Evolutionary conservation across 2,329 filamentous ascomycete genomes (phyloP), one percentile per base, ranked within the genome.

Genomic region (Pseudofabraea citricarpa): DNA sequence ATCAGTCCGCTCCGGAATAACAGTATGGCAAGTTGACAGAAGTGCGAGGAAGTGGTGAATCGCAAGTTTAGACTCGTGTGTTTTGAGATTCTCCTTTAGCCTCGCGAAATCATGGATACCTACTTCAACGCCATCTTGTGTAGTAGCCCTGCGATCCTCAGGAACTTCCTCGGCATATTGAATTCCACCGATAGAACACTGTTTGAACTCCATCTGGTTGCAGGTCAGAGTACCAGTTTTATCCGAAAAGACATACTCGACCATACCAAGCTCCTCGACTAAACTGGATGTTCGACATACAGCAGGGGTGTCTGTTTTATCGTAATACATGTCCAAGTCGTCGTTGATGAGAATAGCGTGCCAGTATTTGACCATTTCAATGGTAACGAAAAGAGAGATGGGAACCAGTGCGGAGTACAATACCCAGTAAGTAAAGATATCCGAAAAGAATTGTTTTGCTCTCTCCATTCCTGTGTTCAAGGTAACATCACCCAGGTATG

Each of bases 361-460:
- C 73, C 86, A 95, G 63, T 97, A 96, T 66, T 98, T 98, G 70
- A 98, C 91, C 53, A 98, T 77, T 67, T 98, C 93, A 41, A 98
- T 83, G 0, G 93, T 98, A 50, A 98, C 93, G 64, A 98, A 98
- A 3, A 98, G 83, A 22, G 91, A 97, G 57, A 98, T 96, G 24
- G 93, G 93, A 36, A 98, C 93, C 56, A 98, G 70, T 41, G 95
- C 91, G 3, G 91, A 97, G 67, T 96, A 98, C 26, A 98, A 69
- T 23, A 98, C 91, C 91, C 93, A 98, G 65, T 97, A 97, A 2
- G 94, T 98, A 59, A 96, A 87, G 61, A 98, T 86, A 66, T 98
- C 93, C 56, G 85, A 84, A 65, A 94, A 86, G 64, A 98, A 96
- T 50, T 90, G 88, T 54, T 80, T 76, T 15, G 82, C 84, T n/a